Conservation (phyloP, 1,284 basidiomycete species). For the Xerocomus minutiporus region DNA sequence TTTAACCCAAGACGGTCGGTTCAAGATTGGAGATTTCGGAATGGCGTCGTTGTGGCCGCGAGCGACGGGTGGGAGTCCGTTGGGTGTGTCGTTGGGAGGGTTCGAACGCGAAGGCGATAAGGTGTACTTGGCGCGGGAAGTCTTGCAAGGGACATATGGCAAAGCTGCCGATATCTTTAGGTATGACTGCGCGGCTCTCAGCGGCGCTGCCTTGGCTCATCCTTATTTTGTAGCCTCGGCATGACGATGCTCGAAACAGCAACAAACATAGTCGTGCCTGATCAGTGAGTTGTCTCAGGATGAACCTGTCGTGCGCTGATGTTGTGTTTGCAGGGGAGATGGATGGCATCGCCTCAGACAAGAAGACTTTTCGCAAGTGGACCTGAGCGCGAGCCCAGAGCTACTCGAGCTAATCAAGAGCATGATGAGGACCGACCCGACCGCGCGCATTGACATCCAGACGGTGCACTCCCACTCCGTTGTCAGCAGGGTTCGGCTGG, state of each 20-base stretch:
- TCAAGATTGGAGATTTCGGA: constrained; percentile 99
- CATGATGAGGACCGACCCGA: constrained; percentile 78
- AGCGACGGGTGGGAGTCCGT: constrained; percentile 33
- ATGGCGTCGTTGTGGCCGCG: constrained; percentile 88
- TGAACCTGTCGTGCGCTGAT: constrained; percentile 10
- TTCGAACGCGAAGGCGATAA: constrained; percentile 97
- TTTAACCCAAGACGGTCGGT: constrained; percentile 81
- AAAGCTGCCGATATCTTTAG: constrained; percentile 96
- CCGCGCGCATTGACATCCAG: constrained; percentile 54
- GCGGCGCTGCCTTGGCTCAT: constrained; percentile 2
- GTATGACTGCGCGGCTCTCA: constrained; percentile 43
- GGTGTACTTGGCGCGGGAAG: constrained; percentile 97
- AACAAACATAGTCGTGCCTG: constrained; percentile 93
- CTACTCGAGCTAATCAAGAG: constrained; percentile 67
- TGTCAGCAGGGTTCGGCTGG: constrained; percentile 60
- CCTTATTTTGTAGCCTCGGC: constrained; percentile 63
- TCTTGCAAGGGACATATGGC: constrained; percentile 87
- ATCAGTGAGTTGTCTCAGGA: constrained; percentile 64
- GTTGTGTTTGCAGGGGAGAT: constrained; percentile 57
- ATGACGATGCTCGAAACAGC: constrained; percentile 95
- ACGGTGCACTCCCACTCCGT: constrained; percentile 63
- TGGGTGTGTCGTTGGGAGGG: constrained; percentile 43
- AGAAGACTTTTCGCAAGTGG: constrained; percentile 90
- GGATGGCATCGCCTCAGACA: constrained; percentile 91
- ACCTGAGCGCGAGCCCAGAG: constrained; percentile 70